These are phyloP conservation scores for Epichloe baconii DNA, from an alignment of 2,329 filamentous ascomycete species.

Conservation along the genomic window DNA sequence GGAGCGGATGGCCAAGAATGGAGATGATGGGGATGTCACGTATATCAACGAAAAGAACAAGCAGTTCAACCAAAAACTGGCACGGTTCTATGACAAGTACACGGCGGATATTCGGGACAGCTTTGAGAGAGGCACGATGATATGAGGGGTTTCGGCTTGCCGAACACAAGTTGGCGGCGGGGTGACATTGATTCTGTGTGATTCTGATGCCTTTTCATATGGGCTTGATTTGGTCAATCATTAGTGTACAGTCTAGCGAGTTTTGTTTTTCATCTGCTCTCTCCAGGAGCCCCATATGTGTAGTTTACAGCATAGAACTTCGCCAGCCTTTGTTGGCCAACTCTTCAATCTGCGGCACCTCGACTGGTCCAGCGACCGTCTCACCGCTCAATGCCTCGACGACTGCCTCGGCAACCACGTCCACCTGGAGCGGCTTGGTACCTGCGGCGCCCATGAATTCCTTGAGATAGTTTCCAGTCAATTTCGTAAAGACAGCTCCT, in stretches of 20 bases:
- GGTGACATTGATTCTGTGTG: no score
- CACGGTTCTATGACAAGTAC: slow-evolving; percentile 97
- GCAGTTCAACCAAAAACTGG: slow-evolving; percentile 97
- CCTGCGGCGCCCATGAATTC: slow-evolving; percentile 70
- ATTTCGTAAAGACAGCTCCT: slow-evolving; percentile 61
- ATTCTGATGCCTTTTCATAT: slow-evolving; percentile 2
- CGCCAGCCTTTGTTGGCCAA: slow-evolving; percentile 77
- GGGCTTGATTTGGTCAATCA: neutral
- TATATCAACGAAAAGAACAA: slow-evolving; percentile 99
- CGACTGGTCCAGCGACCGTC: slow-evolving; percentile 58
- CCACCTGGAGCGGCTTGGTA: slow-evolving; percentile 76
- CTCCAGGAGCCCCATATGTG: neutral
- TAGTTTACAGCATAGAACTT: slow-evolving; percentile 65
- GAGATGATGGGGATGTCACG: slow-evolving; percentile 83
- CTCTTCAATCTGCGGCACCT: slow-evolving; percentile 66
- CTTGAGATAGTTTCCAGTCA: slow-evolving; percentile 64
- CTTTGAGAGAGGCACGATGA: slow-evolving; percentile 94
- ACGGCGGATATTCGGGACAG: slow-evolving; percentile 93
- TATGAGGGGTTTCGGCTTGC: slow-evolving; percentile 33
- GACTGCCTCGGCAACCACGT: slow-evolving; percentile 76
- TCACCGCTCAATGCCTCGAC: slow-evolving; percentile 76
- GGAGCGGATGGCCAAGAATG: slow-evolving; percentile 63
- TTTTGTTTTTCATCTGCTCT: slow-evolving; percentile 3
- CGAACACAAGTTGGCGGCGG: no score
- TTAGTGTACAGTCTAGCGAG: slow-evolving; percentile 22